Base-by-base conservation (phyloP, 1,139 yeast genomes). In the Blastobotrys proliferans region DNA sequence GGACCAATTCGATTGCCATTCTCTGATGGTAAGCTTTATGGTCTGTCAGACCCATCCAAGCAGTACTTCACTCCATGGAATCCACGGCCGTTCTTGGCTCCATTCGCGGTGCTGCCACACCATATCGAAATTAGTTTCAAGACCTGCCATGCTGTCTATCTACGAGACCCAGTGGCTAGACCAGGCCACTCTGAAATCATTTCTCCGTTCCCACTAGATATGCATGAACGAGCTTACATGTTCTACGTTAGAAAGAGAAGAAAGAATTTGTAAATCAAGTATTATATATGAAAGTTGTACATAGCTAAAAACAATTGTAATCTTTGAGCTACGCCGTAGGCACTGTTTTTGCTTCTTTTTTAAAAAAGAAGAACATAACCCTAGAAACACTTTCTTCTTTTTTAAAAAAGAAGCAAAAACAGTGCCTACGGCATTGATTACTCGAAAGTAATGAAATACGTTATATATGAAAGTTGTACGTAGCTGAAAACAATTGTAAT, bases 101-200 rank as follows among this genome's bases (percentile, higher is more conserved):
- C 95, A 37, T 87, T 90, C 66, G 94, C 97, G 13, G 76, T 92
- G 48, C 75, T 87, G 55, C 98, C 98, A 22, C 81, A 85, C 49
- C 97, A 92, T 64, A 72, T 92, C 48, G 98, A 92, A 66, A 72
- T 94, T 30, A 84, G 94, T 17, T 90, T 86, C 65, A 76, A 77
- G 50, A 87, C 97, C 6, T 90, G 97, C 63, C 96, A 90, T 65
- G 97, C 97, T 9, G 83, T 92, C 24, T 92, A 92, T 66, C 70
- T 92, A 65, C 82, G 97, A 67, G 95, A 92, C 63, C 98, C 98
- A 13, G 90, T 92, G 45, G 95, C 97, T 10, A 79, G 97, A 65
- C 97, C 97, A 10, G 97, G 96, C 40, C 90, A 85, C 60, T 85
- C 97, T 24, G 98, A 92, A 69, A 95, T 92, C 46, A 86, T 92